These are phyloP conservation scores for Malus sylvestris DNA, from an alignment of 306 rosid species.

Conservation along the genomic window DNA sequence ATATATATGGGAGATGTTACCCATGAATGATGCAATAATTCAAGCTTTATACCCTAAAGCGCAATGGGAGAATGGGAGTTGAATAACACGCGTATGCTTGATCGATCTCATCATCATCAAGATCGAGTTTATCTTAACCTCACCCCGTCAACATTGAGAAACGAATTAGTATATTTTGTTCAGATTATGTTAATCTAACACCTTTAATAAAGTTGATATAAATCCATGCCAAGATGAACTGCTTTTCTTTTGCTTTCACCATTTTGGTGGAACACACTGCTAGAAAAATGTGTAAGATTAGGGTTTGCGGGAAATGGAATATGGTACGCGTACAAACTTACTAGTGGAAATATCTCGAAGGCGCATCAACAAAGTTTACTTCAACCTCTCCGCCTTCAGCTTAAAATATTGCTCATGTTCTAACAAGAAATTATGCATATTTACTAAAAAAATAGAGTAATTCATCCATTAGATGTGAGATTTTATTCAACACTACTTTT, in stretches of 20 bases:
- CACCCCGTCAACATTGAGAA: conserved; percentile 9
- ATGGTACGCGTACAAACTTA: background rate
- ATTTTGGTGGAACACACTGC: background rate
- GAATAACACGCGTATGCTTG: conserved; percentile 27
- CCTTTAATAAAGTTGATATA: conserved; percentile 31
- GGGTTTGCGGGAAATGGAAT: background rate
- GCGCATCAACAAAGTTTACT: background rate
- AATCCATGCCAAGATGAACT: background rate
- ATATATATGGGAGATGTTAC: background rate
- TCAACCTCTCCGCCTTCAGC: background rate
- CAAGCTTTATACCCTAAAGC: conserved; percentile 22
- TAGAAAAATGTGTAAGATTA: background rate
- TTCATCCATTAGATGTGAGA: too few species aligned
- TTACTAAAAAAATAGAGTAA: background rate
- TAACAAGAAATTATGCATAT: too few species aligned
- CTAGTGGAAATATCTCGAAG: background rate
- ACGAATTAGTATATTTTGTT: conserved; percentile 21
- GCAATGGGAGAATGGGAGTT: conserved; percentile 15
- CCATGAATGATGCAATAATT: conserved; percentile 32
- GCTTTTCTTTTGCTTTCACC: background rate
- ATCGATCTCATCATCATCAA: conserved; percentile 11
- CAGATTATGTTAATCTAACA: conserved; percentile 31
- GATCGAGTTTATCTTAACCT: conserved; percentile 28
- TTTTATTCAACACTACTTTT: too few species aligned
- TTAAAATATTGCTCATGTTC: background rate